phyloP scores from a whole-genome alignment of 371 early-diverging fungal species.

The Massospora cicadina region DNA sequence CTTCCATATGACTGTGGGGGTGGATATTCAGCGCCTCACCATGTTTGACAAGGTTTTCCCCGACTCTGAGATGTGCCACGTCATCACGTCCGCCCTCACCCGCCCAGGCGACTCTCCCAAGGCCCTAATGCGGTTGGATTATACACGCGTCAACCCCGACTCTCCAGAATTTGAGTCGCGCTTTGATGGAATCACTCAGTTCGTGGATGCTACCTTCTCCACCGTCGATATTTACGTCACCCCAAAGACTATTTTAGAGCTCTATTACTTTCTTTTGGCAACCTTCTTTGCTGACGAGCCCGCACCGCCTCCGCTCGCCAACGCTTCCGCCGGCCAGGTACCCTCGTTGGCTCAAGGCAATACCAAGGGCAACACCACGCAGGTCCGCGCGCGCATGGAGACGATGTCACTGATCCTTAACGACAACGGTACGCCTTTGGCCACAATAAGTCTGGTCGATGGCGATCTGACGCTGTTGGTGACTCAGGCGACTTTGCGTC shows the following conservation, averaged over 20 bases:
- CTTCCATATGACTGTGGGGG: slow-evolving; percentile 48
- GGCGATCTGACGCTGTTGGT: slow-evolving; percentile 51
- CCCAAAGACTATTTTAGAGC: slow-evolving; percentile 60
- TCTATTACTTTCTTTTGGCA: slow-evolving; percentile 69
- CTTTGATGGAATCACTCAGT: slow-evolving; percentile 63
- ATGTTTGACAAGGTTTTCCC: slow-evolving; percentile 54
- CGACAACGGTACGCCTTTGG: slow-evolving; percentile 59
- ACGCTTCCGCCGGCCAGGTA: slow-evolving; percentile 11
- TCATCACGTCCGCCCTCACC: slow-evolving; percentile 35
- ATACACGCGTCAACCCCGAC: slow-evolving; percentile 44
- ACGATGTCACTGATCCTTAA: slow-evolving; percentile 71
- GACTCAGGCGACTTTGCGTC: slow-evolving; percentile 32
- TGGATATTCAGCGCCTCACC: slow-evolving; percentile 51
- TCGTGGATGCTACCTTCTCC: slow-evolving; percentile 65
- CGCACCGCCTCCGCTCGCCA: slow-evolving; percentile 10
- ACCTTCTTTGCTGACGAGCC: slow-evolving; percentile 37
- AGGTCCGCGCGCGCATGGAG: slow-evolving; percentile 18
- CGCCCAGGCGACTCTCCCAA: slow-evolving; percentile 20
- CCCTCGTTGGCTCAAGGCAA: neutral
- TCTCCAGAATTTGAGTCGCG: slow-evolving; percentile 57
- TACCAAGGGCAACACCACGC: neutral
- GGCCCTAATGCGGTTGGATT: slow-evolving; percentile 51
- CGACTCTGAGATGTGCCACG: slow-evolving; percentile 37
- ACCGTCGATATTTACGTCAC: slow-evolving; percentile 68
- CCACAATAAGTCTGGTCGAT: slow-evolving; percentile 51